Evolutionary conservation across 1,284 basidiomycete genomes (phyloP).

Genomic region (Cutaneotrichosporon arboriforme): DNA sequence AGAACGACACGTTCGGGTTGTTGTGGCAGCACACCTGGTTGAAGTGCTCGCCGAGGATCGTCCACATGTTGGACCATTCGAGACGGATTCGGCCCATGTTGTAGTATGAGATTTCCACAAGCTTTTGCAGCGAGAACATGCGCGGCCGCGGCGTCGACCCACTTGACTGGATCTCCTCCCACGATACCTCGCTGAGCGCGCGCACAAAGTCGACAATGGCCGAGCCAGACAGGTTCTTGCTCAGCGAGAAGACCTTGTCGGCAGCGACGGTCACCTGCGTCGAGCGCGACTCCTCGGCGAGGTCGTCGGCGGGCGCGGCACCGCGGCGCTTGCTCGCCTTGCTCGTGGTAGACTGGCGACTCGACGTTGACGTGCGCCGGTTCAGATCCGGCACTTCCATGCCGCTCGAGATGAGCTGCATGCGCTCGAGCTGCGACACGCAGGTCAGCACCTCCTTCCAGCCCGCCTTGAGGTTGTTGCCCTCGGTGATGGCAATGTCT

Average conservation of each 20-base stretch:
- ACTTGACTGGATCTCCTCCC: constrained; percentile 99
- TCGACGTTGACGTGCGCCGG: constrained; percentile 12
- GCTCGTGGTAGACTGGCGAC: constrained; percentile 7
- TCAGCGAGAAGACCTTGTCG: constrained; percentile 97
- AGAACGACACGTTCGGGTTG: constrained; percentile 94
- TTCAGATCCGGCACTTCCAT: constrained; percentile 74
- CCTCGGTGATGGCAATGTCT: constrained; percentile 87
- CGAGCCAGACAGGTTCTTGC: constrained; percentile 86
- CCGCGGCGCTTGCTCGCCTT: constrained; percentile 17
- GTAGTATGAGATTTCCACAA: constrained; percentile 99
- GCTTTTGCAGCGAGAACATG: constrained; percentile 94
- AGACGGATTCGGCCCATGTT: constrained; percentile 98
- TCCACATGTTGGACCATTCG: constrained; percentile 98
- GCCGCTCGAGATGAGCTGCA: constrained; percentile 89
- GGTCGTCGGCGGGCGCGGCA: constrained; percentile 69
- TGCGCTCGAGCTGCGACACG: constrained; percentile 93
- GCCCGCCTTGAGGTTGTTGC: constrained; percentile 87
- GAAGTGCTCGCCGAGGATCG: constrained; percentile 96
- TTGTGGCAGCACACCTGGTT: constrained; percentile 99
- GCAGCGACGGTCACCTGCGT: constrained; percentile 97
- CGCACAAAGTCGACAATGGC: constrained; percentile 98
- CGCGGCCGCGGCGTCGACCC: constrained; percentile 88
- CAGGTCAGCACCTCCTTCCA: constrained; percentile 94
- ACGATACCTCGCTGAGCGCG: constrained; percentile 93
- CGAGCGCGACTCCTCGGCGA: constrained; percentile 93